Base-by-base conservation (phyloP, 2,329 filamentous ascomycete genomes). In the Blumeriella jaapii region DNA sequence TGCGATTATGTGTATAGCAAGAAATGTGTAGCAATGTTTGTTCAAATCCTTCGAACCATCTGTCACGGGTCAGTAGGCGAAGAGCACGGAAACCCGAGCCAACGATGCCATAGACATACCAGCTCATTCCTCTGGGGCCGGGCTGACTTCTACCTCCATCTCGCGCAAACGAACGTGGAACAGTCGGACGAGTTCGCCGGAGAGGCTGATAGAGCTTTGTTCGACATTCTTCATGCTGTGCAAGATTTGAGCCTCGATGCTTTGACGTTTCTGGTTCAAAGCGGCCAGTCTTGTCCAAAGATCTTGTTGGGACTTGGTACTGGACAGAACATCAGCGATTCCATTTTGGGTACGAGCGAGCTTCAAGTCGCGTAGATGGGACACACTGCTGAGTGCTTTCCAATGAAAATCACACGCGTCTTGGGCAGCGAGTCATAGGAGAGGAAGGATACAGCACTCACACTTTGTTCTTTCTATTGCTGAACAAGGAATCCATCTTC, bases 181-280 rank as follows among this genome's bases (percentile, higher is more conserved):
- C 28, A 51, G 44, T 14, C 45, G 43, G 10, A 23, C 25, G 6
- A 56, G 34, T 27, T 56, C 48, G n/a, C 17, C 45, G 6, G 38
- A 36, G 9, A 55, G 47, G 16, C 46, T 50, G 16, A 39, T 28
- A 11, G 46, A 48, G 9, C 44, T 40, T 8, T 29, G 20, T 29
- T 56, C 51, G 17, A 55, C 40, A 4, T 16, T 27, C 13, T 36
- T 46, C 40, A 54, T 54, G 38, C 43, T 54, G 17, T 27, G 31
- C 6, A 55, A 25, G 26, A 56, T 56, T 2, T 34, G 41, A 9
- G 24, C 18, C 33, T 56, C 54, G 6, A 56, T 36, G 2, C 19
- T 30, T 18, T 49, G 39, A 6, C 52, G 48, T 36, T 44, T 51
- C 29, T 43, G 45, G 31, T 54, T 49, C 11, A 56, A 27, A 25